Evolutionary conservation across 306 rosid species (phyloP), one percentile per base, ranked within the genome.

Genomic region (Parietaria judaica): DNA sequence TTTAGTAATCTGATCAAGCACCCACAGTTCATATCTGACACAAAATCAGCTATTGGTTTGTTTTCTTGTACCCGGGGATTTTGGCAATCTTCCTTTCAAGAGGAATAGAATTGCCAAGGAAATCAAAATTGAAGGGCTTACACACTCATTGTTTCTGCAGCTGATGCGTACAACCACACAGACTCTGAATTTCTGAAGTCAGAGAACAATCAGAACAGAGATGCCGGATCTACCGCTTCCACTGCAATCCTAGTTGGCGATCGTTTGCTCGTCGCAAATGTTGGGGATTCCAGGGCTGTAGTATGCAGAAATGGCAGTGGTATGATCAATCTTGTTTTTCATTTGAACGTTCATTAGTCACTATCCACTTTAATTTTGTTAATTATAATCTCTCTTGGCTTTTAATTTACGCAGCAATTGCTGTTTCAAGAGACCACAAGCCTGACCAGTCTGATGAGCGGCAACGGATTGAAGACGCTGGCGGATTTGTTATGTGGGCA

Each of bases 401-500:
- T 31, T 51, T 58, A 23, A 62, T 67, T 50, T 51, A 14, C 68
- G 34, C 72, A 87, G 96, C 96, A 58, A 83, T 87, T 83, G 97
- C 96, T 73, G 97, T 81, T 75, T 90, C 97, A 64, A 84, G 97
- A 70, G 97, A 90, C 73, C 97, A 90, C 79, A 90, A 90, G 77
- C 97, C 97, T 14, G 96, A 90, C 77, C 97, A 90, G 80, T 81
- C 87, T 50, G 97, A 90, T 83, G 97, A 90, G 84, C 79, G 97
- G 72, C 96, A 78, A 67, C 78, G 96, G 68, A 90, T 90, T 68
- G 96, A 90, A 80, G 84, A 90, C 3, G 97, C 97, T 1, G 97
- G 97, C 51, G 96, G 96, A 53, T 90, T 90, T 85, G 96, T 90
- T 8, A 87, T 90, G 89, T 90, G 97, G 97, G 97, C 97, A 23